Conservation (phyloP, 1,284 basidiomycete species). For the Ceraceosorus guamensis region DNA sequence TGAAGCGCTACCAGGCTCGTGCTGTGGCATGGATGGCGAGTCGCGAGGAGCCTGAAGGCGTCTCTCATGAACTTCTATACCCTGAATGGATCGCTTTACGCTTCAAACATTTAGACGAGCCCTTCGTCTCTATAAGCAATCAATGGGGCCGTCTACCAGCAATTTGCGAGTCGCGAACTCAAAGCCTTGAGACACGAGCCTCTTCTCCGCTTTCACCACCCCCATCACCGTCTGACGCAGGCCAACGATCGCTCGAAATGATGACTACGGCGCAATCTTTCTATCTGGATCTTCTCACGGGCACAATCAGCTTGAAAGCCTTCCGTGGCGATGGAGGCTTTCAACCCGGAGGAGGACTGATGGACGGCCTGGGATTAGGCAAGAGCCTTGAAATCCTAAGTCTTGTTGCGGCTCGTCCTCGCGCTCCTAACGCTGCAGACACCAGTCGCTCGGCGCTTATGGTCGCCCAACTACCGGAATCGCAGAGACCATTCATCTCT, state of each 20-base stretch:
- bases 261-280: neutral
- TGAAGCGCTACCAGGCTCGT: constrained; percentile 2
- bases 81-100: constrained; percentile 3
- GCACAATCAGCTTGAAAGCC: constrained; percentile 17
- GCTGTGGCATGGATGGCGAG: constrained; percentile 6
- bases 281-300: constrained; percentile 25
- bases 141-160: neutral
- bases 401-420: constrained; percentile 18
- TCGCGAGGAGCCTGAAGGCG: neutral
- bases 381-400: constrained; percentile 27
- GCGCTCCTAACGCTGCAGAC: no score
- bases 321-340: constrained; percentile 16
- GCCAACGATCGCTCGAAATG: no score
- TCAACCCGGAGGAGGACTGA: constrained; percentile 25
- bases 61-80: neutral
- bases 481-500: no score
- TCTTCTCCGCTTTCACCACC: neutral
- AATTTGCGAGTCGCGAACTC: neutral
- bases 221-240: no score
- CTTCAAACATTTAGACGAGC: neutral
- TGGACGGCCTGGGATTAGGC: constrained; percentile 31
- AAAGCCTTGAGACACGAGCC: neutral
- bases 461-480: no score
- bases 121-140: no score
- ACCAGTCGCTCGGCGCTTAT: no score